Conservation (phyloP, 805 yeast genomes). For the Kazachstania taianensis region DNA sequence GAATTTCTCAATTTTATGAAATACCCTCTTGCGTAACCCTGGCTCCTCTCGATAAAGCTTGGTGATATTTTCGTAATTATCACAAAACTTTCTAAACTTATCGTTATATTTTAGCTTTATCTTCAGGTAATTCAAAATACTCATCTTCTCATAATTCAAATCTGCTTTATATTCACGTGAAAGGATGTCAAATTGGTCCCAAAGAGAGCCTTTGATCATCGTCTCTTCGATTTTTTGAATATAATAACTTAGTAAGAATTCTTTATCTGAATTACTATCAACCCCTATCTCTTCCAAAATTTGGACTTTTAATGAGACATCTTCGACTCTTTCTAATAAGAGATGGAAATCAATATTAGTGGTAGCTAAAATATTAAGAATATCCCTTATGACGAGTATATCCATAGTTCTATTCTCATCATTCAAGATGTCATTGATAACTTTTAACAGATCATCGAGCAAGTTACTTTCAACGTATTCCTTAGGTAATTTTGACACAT, state of each 20-base stretch:
- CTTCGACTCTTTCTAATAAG: slow-evolving; percentile 9
- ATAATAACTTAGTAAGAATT: slow-evolving; percentile 21
- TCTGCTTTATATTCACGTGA: slow-evolving; percentile 16
- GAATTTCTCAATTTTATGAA: slow-evolving; percentile 9
- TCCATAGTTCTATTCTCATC: not conserved
- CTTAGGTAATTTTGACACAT: slow-evolving; percentile 9
- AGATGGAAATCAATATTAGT: slow-evolving; percentile 9
- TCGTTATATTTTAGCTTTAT: slow-evolving; percentile 12
- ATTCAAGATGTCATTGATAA: slow-evolving; percentile 5
- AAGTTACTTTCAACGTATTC: slow-evolving; percentile 7
- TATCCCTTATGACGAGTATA: slow-evolving; percentile 3
- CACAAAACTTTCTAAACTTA: slow-evolving; percentile 6
- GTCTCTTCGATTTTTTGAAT: slow-evolving; percentile 14
- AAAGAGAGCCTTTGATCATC: slow-evolving; percentile 11
- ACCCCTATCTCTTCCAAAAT: slow-evolving; percentile 20
- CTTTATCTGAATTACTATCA: slow-evolving; percentile 13
- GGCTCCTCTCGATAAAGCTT: slow-evolving; percentile 1
- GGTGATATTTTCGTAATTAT: slow-evolving; percentile 6
- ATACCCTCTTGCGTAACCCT: slow-evolving; percentile 1
- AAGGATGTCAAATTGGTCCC: slow-evolving; percentile 12
- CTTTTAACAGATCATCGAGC: slow-evolving; percentile 11
- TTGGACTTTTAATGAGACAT: slow-evolving; percentile 13
- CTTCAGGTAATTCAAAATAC: slow-evolving; percentile 11
- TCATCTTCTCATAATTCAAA: slow-evolving; percentile 19
- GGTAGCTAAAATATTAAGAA: slow-evolving; percentile 8